Evolutionary conservation across 108 stramenopile species (phyloP).

Genomic region (Hondaea fermentalgiana): DNA sequence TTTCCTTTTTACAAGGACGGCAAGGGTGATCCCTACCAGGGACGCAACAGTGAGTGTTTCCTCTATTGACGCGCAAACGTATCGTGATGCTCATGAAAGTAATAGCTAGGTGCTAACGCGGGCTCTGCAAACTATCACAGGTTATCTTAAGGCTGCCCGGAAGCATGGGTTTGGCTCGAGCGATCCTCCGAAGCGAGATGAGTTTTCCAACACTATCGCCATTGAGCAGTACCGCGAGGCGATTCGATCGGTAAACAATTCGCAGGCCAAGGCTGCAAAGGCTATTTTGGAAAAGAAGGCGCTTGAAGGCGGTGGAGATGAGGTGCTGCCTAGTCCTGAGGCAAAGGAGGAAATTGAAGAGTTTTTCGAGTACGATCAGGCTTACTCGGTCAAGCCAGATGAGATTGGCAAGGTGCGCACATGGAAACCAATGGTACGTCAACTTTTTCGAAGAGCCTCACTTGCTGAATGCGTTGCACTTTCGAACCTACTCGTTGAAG

Average conservation of each 20-base stretch:
- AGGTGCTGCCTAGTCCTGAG: background rate
- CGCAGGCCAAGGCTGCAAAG: background rate
- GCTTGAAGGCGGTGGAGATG: background rate
- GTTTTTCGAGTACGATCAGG: conserved; percentile 8
- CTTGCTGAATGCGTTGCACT: too few species aligned
- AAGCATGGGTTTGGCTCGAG: background rate
- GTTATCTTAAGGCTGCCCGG: background rate
- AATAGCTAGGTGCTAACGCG: too few species aligned
- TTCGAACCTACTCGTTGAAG: too few species aligned
- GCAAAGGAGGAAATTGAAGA: background rate
- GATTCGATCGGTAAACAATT: background rate
- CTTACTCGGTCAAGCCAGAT: background rate
- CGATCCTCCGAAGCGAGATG: conserved; percentile 14
- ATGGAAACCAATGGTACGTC: background rate
- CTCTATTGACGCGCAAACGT: too few species aligned
- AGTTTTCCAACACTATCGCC: conserved; percentile 2
- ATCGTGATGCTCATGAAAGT: too few species aligned
- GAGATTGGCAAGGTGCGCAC: background rate
- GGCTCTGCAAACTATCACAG: background rate
- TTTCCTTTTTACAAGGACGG: background rate
- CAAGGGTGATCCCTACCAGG: background rate
- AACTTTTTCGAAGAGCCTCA: background rate
- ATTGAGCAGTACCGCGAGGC: conserved; percentile 22
- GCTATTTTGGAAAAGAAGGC: background rate
- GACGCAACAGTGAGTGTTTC: background rate